phyloP scores from a whole-genome alignment of 257 asterid genomes.

The Penstemon barbatus region DNA sequence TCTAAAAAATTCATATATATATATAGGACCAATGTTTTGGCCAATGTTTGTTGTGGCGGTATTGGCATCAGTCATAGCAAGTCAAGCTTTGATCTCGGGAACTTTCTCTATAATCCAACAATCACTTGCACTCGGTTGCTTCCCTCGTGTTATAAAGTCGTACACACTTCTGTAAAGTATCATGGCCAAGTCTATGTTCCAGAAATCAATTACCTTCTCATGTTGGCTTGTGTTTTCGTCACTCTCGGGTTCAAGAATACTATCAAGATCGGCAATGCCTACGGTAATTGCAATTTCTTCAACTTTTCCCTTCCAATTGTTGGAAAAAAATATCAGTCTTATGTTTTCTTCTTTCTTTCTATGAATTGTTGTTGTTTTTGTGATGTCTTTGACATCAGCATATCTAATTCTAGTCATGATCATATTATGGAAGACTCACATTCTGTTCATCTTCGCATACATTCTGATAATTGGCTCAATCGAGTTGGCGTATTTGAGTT shows the following conservation, averaged over 20 bases:
- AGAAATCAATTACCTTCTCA: constrained; percentile 51
- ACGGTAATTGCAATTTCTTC: constrained; percentile 36
- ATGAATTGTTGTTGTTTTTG: constrained; percentile 67
- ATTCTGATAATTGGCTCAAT: constrained; percentile 35
- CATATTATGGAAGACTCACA: constrained; percentile 63
- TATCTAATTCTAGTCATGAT: constrained; percentile 54
- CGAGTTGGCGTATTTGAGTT: constrained; percentile 47
- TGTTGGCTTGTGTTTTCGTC: constrained; percentile 51
- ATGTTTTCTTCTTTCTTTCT: not conserved
- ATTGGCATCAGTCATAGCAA: constrained; percentile 52
- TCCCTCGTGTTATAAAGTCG: constrained; percentile 57
- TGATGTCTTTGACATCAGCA: constrained; percentile 54
- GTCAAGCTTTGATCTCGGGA: constrained; percentile 67
- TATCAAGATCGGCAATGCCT: constrained; percentile 50
- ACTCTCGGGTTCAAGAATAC: constrained; percentile 50
- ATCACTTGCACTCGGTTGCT: constrained; percentile 58
- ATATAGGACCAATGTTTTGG: constrained; percentile 55
- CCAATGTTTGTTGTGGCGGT: constrained; percentile 60
- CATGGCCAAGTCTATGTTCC: constrained; percentile 60
- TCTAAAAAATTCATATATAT: not conserved
- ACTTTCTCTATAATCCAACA: constrained; percentile 60
- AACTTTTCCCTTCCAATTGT: too few species aligned
- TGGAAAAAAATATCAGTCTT: too few species aligned
- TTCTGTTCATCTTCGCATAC: constrained; percentile 34
- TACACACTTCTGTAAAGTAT: constrained; percentile 50